Evolutionary conservation across 495 filamentous ascomycete species (phyloP).

Genomic region (Achaetomiella virescens): DNA sequence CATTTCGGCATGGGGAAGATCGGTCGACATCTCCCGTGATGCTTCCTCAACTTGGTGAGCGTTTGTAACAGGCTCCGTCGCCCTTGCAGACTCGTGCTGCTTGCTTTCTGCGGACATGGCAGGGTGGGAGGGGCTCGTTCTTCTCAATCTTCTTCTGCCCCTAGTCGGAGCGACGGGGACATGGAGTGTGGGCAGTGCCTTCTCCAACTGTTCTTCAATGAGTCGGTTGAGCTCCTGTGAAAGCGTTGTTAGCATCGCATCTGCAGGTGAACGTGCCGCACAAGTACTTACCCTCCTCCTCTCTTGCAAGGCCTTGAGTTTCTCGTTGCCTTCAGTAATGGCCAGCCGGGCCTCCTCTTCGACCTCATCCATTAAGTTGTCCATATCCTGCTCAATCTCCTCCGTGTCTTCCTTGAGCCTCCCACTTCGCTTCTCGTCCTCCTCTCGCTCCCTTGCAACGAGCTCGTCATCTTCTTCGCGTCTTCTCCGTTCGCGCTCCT

Average conservation of each 20-base stretch:
- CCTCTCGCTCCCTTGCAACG: slow-evolving; percentile 9
- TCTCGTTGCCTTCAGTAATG: slow-evolving; percentile 22
- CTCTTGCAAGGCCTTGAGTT: slow-evolving; percentile 27
- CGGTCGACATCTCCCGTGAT: too few relatives aligned
- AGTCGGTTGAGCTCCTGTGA: slow-evolving; percentile 32
- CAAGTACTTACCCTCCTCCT: slow-evolving; percentile 24
- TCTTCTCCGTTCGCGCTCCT: slow-evolving; percentile 25
- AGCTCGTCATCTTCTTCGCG: slow-evolving; percentile 29
- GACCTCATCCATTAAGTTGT: slow-evolving; percentile 22
- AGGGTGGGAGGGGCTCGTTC: background rate
- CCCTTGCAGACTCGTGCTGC: background rate
- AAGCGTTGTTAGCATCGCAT: slow-evolving; percentile 6
- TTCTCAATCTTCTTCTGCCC: slow-evolving; percentile 6
- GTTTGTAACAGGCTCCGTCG: background rate
- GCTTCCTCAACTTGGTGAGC: too few relatives aligned
- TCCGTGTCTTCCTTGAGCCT: slow-evolving; percentile 17
- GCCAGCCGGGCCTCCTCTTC: slow-evolving; percentile 25
- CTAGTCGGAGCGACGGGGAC: slow-evolving; percentile 8
- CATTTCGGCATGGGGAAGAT: too few relatives aligned
- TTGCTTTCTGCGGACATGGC: slow-evolving; percentile 4
- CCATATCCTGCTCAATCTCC: slow-evolving; percentile 28
- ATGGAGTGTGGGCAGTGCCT: slow-evolving; percentile 12
- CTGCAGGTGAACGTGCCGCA: too few relatives aligned
- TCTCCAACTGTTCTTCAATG: slow-evolving; percentile 32
- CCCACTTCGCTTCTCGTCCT: slow-evolving; percentile 22